Conservation (phyloP, 306 rosid genomes). For the Chamaecrista fasciculata region DNA sequence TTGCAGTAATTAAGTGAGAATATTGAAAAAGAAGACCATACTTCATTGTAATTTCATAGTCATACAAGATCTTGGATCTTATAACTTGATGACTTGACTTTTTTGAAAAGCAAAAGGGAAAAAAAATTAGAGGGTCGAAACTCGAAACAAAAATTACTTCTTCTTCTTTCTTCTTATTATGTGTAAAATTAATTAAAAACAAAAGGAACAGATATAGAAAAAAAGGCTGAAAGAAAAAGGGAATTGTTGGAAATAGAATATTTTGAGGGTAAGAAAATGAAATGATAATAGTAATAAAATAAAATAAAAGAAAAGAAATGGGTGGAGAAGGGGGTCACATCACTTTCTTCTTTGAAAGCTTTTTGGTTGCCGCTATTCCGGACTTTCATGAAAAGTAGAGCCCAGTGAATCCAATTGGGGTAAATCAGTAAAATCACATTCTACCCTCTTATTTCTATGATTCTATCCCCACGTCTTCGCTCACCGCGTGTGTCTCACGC, state of each 20-base stretch:
- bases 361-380: slow-evolving; percentile 42
- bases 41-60: background rate
- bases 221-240: background rate
- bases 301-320: background rate
- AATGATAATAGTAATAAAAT: no score
- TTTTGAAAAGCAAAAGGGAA: background rate
- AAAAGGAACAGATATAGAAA: background rate
- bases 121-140: background rate
- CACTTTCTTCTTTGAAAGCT: slow-evolving; percentile 31
- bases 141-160: background rate
- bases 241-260: background rate
- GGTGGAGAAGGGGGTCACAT: slow-evolving; percentile 23
- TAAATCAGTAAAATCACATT: slow-evolving; percentile 15
- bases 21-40: no score
- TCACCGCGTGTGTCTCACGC: slow-evolving; percentile 24
- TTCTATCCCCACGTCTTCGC: background rate
- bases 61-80: background rate
- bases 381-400: slow-evolving; percentile 42
- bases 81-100: background rate
- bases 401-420: slow-evolving; percentile 32
- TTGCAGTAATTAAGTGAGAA: no score
- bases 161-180: no score
- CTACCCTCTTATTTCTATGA: no score
- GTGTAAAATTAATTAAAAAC: no score
- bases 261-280: background rate